phyloP scores from a whole-genome alignment of 2,329 filamentous ascomycete genomes.

The Acephala macrosclerotiorum region DNA sequence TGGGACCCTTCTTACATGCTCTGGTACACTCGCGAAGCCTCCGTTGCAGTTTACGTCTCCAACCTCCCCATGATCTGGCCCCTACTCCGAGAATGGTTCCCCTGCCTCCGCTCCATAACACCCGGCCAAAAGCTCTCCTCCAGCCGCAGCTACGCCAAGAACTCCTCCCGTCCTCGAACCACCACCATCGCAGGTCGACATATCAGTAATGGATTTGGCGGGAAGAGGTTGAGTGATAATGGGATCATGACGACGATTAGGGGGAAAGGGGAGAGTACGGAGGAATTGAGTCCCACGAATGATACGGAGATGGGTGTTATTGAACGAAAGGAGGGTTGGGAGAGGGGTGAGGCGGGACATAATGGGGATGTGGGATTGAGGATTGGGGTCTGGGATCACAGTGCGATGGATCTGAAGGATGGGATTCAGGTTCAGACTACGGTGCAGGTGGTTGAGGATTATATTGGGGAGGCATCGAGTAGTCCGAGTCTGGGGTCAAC shows the following conservation, averaged over 20 bases:
- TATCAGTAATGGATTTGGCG: constrained; percentile 17
- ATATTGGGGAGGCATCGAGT: not conserved
- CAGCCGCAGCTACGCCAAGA: not conserved
- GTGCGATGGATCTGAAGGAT: not conserved
- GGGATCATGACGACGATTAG: constrained; percentile 23
- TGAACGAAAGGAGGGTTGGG: constrained; percentile 12
- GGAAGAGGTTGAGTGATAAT: constrained; percentile 23
- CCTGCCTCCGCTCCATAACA: constrained; percentile 17
- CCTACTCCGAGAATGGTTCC: constrained; percentile 33
- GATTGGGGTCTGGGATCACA: not conserved
- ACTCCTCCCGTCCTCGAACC: constrained; percentile 9
- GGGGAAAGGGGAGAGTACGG: constrained; percentile 21
- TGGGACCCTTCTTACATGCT: constrained; percentile 44
- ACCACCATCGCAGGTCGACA: constrained; percentile 18
- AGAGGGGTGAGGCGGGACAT: not conserved
- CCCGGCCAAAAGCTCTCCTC: constrained; percentile 17
- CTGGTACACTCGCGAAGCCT: constrained; percentile 60
- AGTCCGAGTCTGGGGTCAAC: not conserved
- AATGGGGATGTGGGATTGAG: not conserved
- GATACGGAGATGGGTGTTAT: constrained; percentile 23
- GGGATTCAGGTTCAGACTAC: constrained; percentile 5
- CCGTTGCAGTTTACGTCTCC: constrained; percentile 59
- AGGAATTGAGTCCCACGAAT: constrained; percentile 17
- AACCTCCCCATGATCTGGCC: constrained; percentile 60
- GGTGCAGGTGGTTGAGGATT: constrained; percentile 1